Percentiles rank a stretch among this genome's conserved stretches.
These are phyloP conservation scores for Fusarium proliferatum DNA, from an alignment of 2,329 filamentous ascomycete genomes.

Conservation along the genomic window DNA sequence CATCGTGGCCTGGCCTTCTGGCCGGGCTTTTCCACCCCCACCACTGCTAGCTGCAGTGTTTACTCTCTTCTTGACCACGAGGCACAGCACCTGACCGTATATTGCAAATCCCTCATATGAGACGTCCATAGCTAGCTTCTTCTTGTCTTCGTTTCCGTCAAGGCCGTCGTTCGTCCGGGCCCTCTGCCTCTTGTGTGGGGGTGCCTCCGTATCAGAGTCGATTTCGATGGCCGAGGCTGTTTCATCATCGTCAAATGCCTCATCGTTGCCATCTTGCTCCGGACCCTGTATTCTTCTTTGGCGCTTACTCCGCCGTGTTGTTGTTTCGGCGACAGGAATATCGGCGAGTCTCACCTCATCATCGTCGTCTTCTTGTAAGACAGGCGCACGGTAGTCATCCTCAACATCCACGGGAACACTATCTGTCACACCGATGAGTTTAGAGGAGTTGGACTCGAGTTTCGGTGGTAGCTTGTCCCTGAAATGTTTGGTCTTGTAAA, in stretches of 20 bases:
- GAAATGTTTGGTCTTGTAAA: slow-evolving; percentile 87
- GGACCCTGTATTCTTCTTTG: slow-evolving; percentile 41
- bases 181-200: slow-evolving; percentile 59
- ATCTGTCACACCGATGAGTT: slow-evolving; percentile 67
- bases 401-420: slow-evolving; percentile 66
- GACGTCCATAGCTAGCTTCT: slow-evolving; percentile 88
- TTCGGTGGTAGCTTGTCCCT: slow-evolving; percentile 65
- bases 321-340: slow-evolving; percentile 46
- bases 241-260: slow-evolving; percentile 50
- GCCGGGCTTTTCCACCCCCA: slow-evolving; percentile 32
- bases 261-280: slow-evolving; percentile 49
- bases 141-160: slow-evolving; percentile 76
- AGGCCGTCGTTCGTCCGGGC: slow-evolving; percentile 47
- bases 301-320: slow-evolving; percentile 45
- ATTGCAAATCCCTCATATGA: slow-evolving; percentile 96
- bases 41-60: slow-evolving; percentile 46
- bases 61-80: slow-evolving; percentile 81
- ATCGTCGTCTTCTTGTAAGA: slow-evolving; percentile 63
- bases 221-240: slow-evolving; percentile 51
- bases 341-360: slow-evolving; percentile 49
- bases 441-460: slow-evolving; percentile 71
- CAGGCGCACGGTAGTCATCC: slow-evolving; percentile 48
- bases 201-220: slow-evolving; percentile 54
- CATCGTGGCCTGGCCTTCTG: slow-evolving; percentile 75
- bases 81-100: slow-evolving; percentile 90